phyloP scores from a whole-genome alignment of 2,329 filamentous ascomycete species.

The Periconia digitata region DNA sequence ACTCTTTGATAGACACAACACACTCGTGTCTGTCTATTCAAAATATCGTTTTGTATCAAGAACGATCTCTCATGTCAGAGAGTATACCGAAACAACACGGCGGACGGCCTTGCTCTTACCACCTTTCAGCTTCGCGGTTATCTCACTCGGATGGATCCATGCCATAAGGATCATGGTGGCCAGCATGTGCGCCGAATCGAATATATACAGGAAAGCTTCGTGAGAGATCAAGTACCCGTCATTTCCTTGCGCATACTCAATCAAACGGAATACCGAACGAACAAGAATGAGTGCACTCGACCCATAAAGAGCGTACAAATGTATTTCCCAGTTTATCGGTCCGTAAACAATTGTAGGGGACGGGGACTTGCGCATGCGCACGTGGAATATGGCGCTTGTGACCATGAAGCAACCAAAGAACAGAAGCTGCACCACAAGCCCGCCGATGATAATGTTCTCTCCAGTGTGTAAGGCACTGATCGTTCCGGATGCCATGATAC shows the following conservation, averaged over 20 bases:
- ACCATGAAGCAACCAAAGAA: constrained; percentile 53
- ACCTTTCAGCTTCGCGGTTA: background rate
- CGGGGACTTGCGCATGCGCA: constrained; percentile 3
- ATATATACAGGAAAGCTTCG: constrained; percentile 49
- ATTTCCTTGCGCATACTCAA: constrained; percentile 51
- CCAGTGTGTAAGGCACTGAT: constrained; percentile 22
- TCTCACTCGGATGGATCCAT: constrained; percentile 34
- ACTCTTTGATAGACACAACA: background rate
- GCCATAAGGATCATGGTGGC: constrained; percentile 44
- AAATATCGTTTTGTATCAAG: too few relatives aligned
- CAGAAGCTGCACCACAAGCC: constrained; percentile 50
- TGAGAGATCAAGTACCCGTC: constrained; percentile 46
- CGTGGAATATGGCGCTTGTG: constrained; percentile 13
- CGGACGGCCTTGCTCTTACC: background rate
- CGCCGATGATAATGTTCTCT: constrained; percentile 48
- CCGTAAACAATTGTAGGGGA: constrained; percentile 4
- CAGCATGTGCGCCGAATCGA: constrained; percentile 50
- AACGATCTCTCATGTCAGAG: background rate
- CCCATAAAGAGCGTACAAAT: constrained; percentile 48
- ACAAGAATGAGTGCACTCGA: constrained; percentile 51
- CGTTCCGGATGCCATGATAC: constrained; percentile 5
- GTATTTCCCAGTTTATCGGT: constrained; percentile 25
- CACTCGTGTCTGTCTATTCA: background rate
- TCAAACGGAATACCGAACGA: constrained; percentile 51
- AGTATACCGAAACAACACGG: background rate